Percentiles rank a stretch among this genome's conserved stretches.
These are phyloP conservation scores for Linnemannia elongata DNA, from an alignment of 192 early-diverging fungal species.

Conservation along the genomic window DNA sequence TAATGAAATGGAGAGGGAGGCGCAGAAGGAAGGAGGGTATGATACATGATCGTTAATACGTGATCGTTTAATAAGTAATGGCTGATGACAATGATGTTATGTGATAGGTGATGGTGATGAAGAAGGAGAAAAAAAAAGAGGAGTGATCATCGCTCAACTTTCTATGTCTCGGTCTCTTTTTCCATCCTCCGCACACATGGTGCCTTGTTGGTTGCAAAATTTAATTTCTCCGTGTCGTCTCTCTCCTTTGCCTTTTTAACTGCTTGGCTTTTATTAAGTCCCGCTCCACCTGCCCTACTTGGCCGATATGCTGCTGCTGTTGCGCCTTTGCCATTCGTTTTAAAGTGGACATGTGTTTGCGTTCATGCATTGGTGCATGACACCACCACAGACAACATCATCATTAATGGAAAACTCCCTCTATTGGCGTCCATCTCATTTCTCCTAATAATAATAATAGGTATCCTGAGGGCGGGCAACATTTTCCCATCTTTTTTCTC, in stretches of 20 bases:
- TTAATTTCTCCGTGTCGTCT: not conserved
- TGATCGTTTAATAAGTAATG: not conserved
- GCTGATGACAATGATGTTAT: not conserved
- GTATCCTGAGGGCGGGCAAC: not conserved
- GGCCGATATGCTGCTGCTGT: not conserved
- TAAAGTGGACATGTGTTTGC: constrained; percentile 7
- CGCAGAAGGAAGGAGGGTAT: too few relatives aligned
- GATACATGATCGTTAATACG: too few relatives aligned
- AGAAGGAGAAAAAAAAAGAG: not conserved
- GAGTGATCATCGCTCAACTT: constrained; percentile 3
- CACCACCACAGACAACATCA: not conserved
- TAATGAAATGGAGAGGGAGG: too few relatives aligned
- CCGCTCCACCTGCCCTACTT: not conserved
- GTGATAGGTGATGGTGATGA: not conserved
- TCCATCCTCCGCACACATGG: too few relatives aligned
- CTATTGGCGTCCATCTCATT: not conserved
- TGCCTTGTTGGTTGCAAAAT: too few relatives aligned
- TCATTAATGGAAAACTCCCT: not conserved
- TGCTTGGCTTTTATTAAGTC: not conserved
- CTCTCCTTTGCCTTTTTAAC: not conserved
- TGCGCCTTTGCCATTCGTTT: not conserved
- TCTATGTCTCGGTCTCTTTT: not conserved
- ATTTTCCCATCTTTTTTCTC: not conserved
- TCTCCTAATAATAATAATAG: not conserved
- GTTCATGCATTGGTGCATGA: constrained; percentile 7